Evolutionary conservation across 2,329 filamentous ascomycete species (phyloP), one percentile per base, ranked within the genome.

Genomic region (Claviceps citrina): DNA sequence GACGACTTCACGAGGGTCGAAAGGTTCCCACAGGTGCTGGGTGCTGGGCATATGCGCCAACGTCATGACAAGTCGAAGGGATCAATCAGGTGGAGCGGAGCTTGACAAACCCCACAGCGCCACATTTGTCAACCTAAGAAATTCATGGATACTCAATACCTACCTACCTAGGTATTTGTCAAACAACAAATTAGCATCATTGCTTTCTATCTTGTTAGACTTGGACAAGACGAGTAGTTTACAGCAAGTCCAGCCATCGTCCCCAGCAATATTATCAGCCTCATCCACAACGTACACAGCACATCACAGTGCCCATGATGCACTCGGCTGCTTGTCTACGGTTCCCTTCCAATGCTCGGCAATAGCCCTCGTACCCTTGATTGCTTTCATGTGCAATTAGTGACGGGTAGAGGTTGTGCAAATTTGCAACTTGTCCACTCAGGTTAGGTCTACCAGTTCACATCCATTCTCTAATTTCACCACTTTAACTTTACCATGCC

Each of bases 381-480:
- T 24, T 24, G n/a, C 20, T 15, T 24, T n/a, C 19, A 7, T 15
- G 13, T 35, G 20, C 8, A 3, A 25, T 16, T 35, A 16, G 13
- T 5, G 13, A 18, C n/a, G 12, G 32, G 7, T 5, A 9, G 10
- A 16, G 13, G 3, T 13, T 6, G 16, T 19, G 3, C 28, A 31
- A 8, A 5, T n/a, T 27, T 15, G n/a, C 30, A 20, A 30, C 15
- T 19, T 15, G 7, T 20, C 22, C 16, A 33, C n/a, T 39, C 30
- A 39, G 20, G 40, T 37, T 24, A 41, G 30, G 13, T 41, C 40
- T 24, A 41, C n/a, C 12, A 27, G 18, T 12, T 41, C 40, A 16
- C 7, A 18, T 10, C 27, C 31, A 18, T 24, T 18, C 8, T 38
- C 35, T 16, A 13, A 10, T 25, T 35, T 42, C 12, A 9, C 8